phyloP scores from a whole-genome alignment of 495 filamentous ascomycete genomes.

The Corynascus novoguineensis region DNA sequence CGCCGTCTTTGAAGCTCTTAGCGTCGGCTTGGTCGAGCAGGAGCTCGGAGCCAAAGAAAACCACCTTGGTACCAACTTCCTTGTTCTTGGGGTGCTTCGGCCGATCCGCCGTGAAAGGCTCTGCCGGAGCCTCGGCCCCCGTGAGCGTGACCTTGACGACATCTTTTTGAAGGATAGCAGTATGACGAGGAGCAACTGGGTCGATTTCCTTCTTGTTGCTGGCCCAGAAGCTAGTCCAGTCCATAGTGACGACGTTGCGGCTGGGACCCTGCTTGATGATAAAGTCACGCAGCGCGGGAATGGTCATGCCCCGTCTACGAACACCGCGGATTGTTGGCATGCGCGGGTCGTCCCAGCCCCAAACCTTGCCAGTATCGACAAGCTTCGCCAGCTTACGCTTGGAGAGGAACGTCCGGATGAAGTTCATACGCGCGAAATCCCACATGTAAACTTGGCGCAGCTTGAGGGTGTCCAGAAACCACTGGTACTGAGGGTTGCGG shows the following conservation, averaged over 20 bases:
- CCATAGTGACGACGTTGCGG: constrained; percentile 81
- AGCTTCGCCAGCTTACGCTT: constrained; percentile 95
- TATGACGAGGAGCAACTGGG: constrained; percentile 78
- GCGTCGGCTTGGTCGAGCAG: constrained; percentile 84
- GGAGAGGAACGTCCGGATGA: constrained; percentile 58
- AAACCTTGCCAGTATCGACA: constrained; percentile 77
- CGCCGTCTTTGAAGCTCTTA: constrained; percentile 69
- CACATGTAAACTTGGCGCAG: constrained; percentile 89
- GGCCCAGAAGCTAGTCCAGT: constrained; percentile 90
- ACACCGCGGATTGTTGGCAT: constrained; percentile 92
- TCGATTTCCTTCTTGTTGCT: constrained; percentile 96
- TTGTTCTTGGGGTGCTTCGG: constrained; percentile 85
- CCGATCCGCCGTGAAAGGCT: constrained; percentile 64
- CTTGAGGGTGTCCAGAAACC: constrained; percentile 83
- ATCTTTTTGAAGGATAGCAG: constrained; percentile 64
- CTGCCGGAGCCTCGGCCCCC: constrained; percentile 56
- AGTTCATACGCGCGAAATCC: constrained; percentile 98
- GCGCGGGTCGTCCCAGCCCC: constrained; percentile 93
- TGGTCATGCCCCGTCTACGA: constrained; percentile 82
- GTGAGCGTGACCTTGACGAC: constrained; percentile 62
- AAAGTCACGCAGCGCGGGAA: constrained; percentile 81
- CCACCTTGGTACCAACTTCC: constrained; percentile 76
- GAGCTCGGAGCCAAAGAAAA: constrained; percentile 63
- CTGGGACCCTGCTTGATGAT: constrained; percentile 89
- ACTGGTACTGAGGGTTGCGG: constrained; percentile 94